Base-by-base conservation (phyloP, 2,329 filamentous ascomycete genomes). In the Pseudogymnoascus sp. region DNA sequence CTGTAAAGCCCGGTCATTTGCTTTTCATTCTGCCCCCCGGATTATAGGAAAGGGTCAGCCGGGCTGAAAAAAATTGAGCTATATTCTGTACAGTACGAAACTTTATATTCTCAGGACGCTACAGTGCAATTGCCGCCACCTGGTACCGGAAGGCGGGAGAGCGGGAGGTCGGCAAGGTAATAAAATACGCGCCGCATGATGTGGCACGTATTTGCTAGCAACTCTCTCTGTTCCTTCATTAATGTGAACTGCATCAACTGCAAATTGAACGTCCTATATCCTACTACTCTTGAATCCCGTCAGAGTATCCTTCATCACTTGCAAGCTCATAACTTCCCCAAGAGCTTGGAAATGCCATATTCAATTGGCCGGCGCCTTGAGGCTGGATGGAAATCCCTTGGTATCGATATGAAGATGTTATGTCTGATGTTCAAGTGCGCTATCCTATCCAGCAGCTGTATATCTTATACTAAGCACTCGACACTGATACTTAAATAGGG, bases 391-490 rank as follows among this genome's bases (percentile, higher is more conserved):
- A 26, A 41, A 60, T 60, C 58, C 23, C 58, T 60, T 4, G 19
- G 26, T 41, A 26, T 60, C 4, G 31, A 60, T n/a, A 39, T 7
- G 16, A 60, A 60, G 58, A 35, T 60, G 7, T 37, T 60, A 26
- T 60, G n/a, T 33, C 33, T 60, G 58, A 60, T 60, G 31, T 60
- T 60, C 58, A 60, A 60, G 58, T 60, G 10, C 12, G 16, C 6
- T 38, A 55, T 29, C 49, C 49, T 19, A 41, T 41, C 38, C 16
- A 21, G 38, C 16, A 41, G 16, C 38, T 19, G n/a, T 41, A 41
- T 41, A 41, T 41, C 1, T 21, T 41, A 41, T 39, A 16, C n/a
- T 39, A 60, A n/a, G 33, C 4, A 35, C n/a, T 60, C 8, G 38
- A 37, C 5, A 60, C n/a, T 60, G 16, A 60, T 33, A 60, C 29